phyloP scores from a whole-genome alignment of 805 yeast species.

The Wickerhamiella spandovensis region DNA sequence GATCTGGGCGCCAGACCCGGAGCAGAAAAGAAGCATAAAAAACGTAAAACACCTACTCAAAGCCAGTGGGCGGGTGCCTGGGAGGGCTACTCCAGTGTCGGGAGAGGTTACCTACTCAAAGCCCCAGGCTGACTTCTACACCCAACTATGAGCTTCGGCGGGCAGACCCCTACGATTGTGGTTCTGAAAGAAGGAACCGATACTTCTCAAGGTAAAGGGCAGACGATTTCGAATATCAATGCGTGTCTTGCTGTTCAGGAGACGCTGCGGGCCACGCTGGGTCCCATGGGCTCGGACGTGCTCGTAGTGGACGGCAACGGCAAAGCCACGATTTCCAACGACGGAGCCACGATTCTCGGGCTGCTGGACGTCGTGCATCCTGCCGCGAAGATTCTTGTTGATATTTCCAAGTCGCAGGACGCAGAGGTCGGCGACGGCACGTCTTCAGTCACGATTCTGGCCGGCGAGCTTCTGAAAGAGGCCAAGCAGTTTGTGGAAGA shows the following conservation, averaged over 20 bases:
- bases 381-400: conserved; percentile 91
- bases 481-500: conserved; percentile 86
- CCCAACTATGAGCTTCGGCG: conserved; percentile 62
- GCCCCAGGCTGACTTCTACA: not conserved
- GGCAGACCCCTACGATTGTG: conserved; percentile 95
- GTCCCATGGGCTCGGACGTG: conserved; percentile 95
- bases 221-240: conserved; percentile 85
- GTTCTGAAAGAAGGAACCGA: conserved; percentile 98
- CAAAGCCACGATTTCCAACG: conserved; percentile 89
- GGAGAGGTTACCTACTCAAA: too few relatives aligned
- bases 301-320: conserved; percentile 74
- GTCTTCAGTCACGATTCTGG: conserved; percentile 83
- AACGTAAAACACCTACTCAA: too few relatives aligned
- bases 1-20: too few relatives aligned
- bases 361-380: conserved; percentile 94
- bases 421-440: conserved; percentile 99
- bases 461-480: conserved; percentile 85
- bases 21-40: too few relatives aligned
- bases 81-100: too few relatives aligned
- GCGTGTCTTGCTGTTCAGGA: conserved; percentile 97
- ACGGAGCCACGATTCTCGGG: conserved; percentile 92
- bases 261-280: conserved; percentile 84
- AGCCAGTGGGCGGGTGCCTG: too few relatives aligned
- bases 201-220: conserved; percentile 92
- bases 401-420: conserved; percentile 91